Evolutionary conservation across 257 asterid species (phyloP), one percentile per base, ranked within the genome.

Genomic region (Nicotiana attenuata): DNA sequence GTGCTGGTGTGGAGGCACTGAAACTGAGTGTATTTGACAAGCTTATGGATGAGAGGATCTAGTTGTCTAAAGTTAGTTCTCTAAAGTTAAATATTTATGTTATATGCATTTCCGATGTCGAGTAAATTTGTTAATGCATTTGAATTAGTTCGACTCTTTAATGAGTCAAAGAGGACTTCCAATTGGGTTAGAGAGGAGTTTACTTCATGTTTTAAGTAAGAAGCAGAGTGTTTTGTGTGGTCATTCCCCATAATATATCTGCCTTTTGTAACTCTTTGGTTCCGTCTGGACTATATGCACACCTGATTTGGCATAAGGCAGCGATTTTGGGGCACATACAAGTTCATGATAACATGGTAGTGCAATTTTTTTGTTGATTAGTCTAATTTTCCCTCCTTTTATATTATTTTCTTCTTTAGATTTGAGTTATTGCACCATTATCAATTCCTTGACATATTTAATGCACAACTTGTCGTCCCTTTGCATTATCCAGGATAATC

Each of bases 401-500:
- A 14, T 15, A 14, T 71, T 26, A 2, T 75, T 50, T 75, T 47
- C 45, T 24, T 75, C 45, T 75, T 75, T 75, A 24, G 63, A 75
- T 75, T 75, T 50, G 45, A 50, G 45, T 75, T 50, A 75, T 26
- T 26, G 45, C 45, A 24, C 78, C 63, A 50, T 24, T 50, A 75
- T 50, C 26, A 7, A n/a, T 75, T 75, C 26, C 80, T 75, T 29
- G 20, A 33, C 63, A 75, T 10, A 75, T 26, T 50, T 50, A 50
- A 50, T 50, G 24, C 16, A 50, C 9, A 10, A 22, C 29, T 47
- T 75, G 45, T 75, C 10, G 5, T 5, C 63, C 63, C 24, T 15
- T 24, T 24, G 79, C 79, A 73, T 73, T 88, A 67, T 85, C 75
- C 92, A 95, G 98, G 98, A 90, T 76, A 84, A 75, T 11, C 87